Evolutionary conservation across 768 basidiomycete species (phyloP), one percentile per base, ranked within the genome.

Genomic region (Tephrocybe sp.): DNA sequence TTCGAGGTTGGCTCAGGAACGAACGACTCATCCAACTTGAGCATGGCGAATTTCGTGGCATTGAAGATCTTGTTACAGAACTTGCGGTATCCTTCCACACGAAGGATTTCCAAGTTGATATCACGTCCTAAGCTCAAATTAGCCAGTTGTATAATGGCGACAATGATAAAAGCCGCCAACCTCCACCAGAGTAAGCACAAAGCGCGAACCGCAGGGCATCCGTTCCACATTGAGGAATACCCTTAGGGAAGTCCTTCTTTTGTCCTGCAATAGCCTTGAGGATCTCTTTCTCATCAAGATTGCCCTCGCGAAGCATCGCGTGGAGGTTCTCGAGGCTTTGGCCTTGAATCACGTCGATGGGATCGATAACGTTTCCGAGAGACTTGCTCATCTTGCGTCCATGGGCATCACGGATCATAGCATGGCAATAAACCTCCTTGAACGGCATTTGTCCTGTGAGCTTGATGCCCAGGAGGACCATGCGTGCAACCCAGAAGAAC

Each of bases 21-120:
- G 59, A 97, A 98, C 34, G 75, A 68, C 33, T 83, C 83, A 49
- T 93, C 94, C 25, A 99, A 75, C 72, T 95, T 95, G 66, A 97
- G 82, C 88, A 98, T 93, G n/a, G 94, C 95, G 60, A 99, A 98
- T 69, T 94, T 94, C 41, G 94, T 97, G 1, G 97, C 97, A 63
- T 99, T 99, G 79, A 95, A 98, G 22, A 98, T 84, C 75, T 98
- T 98, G 75, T 99, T 99, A 75, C 97, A 98, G 76, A 99, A 99
- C 69, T 98, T 98, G 68, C 97, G 84, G 69, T 98, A 98, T 2
- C 94, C 97, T 69, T 98, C 94, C 25, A 98, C 93, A 45, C 94
- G 86, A 54, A 92, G 69, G 57, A 99, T 94, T 64, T 98, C 94
- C 53, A 99, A 74, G 66, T 97, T 97, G 73, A 99, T 95, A 68